Base-by-base conservation (phyloP, 1,284 basidiomycete genomes). In the Stereum hirsutum region DNA sequence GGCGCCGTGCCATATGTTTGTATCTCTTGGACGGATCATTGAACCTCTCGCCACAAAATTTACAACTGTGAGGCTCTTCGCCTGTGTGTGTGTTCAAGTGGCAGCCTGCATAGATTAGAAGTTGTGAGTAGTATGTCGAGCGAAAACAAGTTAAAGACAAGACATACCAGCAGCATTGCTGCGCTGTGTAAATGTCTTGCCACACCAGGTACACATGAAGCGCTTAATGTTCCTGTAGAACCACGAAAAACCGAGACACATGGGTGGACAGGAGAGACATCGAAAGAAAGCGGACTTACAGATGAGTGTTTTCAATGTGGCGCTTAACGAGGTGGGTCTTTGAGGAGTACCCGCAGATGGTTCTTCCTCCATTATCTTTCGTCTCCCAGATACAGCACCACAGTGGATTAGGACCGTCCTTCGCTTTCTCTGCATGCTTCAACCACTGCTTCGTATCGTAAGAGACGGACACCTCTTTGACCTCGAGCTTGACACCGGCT, bases 281-380 rank as follows among this genome's bases (percentile, higher is more conserved):
- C 35, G 41, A 41, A 28, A 59, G 74, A 47, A 46, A 77, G 81
- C 74, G 78, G 52, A 74, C 68, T 42, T 70, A 66, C 36, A 83
- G 55, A 54, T 83, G 80, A 20, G 70, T 72, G 8, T 72, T 73
- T 56, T 78, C 70, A 43, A 83, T 66, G 55, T 82, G 80, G 21
- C 80, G 69, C 53, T 79, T 80, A 44, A 81, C 74, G 23, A 79
- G 64, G 55, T 80, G 78, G 54, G 77, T 78, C 53, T 78, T 77
- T n/a, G 70, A 68, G 20, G 54, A 57, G 49, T 80, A 81, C 14
- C 61, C 58, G 53, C 79, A 81, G 27, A 48, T 54, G 32, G 46
- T 45, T 5, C 24, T n/a, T 21, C 26, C 30, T 4, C 44, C 48
- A 27, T 44, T 44, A 24, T 39, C 20, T 36, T 38, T 28, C 24